Percentiles rank a stretch among this genome's conserved stretches.
Conservation (phyloP, 306 rosid species). For the Trichosanthes cucumerina region DNA sequence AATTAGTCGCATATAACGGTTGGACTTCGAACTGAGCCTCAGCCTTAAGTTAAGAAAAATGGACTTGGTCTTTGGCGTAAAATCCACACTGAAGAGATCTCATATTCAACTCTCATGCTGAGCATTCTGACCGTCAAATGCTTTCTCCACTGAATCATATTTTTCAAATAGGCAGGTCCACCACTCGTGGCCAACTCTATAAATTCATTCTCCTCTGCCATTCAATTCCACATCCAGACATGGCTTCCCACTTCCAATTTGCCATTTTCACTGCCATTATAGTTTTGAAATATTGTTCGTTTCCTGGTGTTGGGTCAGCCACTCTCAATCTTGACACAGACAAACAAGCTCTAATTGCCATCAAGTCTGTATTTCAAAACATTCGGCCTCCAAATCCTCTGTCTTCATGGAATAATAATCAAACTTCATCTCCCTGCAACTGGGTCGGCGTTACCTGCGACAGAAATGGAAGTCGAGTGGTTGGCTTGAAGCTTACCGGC, state of each 20-base stretch:
- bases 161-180: background rate
- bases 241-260: slow-evolving; percentile 24
- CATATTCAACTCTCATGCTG: background rate
- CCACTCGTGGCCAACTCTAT: background rate
- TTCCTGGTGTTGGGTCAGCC: background rate
- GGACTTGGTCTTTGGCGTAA: background rate
- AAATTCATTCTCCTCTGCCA: background rate
- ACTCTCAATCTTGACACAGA: slow-evolving; percentile 29
- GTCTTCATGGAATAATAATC: slow-evolving; percentile 34
- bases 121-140: background rate
- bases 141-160: background rate
- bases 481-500: slow-evolving; percentile 32
- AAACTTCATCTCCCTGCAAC: slow-evolving; percentile 36
- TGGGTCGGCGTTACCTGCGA: slow-evolving; percentile 55
- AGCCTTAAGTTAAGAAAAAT: background rate
- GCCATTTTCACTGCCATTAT: slow-evolving; percentile 8
- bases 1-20: background rate
- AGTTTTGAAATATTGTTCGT: background rate
- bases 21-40: background rate
- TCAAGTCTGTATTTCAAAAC: slow-evolving; percentile 27
- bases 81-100: background rate
- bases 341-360: slow-evolving; percentile 42
- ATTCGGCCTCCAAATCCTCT: background rate
- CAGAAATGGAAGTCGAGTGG: slow-evolving; percentile 28
- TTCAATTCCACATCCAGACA: background rate